Evolutionary conservation across 805 yeast species (phyloP), one percentile per base, ranked within the genome.

Genomic region (Ogataea haglerorum): DNA sequence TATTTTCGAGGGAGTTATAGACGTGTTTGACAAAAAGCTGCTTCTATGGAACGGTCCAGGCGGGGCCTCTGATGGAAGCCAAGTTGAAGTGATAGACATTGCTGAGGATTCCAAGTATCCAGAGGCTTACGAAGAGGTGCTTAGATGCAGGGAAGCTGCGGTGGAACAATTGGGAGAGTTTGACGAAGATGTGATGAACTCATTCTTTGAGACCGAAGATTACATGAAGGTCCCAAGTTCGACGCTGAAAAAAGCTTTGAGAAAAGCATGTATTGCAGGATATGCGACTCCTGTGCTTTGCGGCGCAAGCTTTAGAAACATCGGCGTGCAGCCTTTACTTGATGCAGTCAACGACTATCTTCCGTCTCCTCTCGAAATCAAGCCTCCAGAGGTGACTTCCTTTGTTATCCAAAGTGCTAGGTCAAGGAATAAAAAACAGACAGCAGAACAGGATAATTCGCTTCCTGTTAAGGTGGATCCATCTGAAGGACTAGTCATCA

Each of bases 321-420:
- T 91, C 33, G 99, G 99, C 18, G 95, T 93, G 2, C 98, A 93
- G 58, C 96, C 98, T 1, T 66, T 93, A 35, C 64, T 93, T 63
- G 97, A 91, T 61, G 90, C 95, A 0, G 74, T 90, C 10, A 74
- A 79, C 2, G 74, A 76, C 40, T 93, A 75, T 53, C 65, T 93
- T 13, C 98, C 99, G 0, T 79, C 89, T 2, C 98, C 98, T 1
- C 48, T 73, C 3, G 89, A 89, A 46, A 69, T 73, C 1, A 57
- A 58, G 1, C 50, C 73, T 3, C 93, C 95, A 0, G 78, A 77
- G 33, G 70, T 82, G 3, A 47, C 47, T 3, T 12, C 43, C 3
- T 22, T 34, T 6, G 14, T 23, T 52, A 53, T 42, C 49, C 51
- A 35, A 41, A 54, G 21, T 43, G 38, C 24, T 45, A 47, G 35